phyloP scores from a whole-genome alignment of 257 asterid genomes.

The Solanum pinnatisectum region DNA sequence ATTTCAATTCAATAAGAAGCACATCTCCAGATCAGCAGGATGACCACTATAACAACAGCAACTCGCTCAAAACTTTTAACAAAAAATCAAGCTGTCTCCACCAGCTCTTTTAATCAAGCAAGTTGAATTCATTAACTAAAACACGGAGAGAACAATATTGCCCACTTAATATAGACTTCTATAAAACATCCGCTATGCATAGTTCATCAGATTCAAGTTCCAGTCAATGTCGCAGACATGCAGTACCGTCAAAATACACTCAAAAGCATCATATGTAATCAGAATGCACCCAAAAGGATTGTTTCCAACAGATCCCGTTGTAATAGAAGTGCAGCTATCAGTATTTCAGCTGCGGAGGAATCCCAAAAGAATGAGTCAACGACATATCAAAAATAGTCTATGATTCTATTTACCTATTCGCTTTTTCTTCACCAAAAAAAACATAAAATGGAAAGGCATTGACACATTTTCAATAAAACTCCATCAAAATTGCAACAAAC shows the following conservation, averaged over 20 bases:
- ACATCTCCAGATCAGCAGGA: conserved; percentile 3
- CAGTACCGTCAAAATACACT: neutral
- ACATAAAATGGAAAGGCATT: neutral
- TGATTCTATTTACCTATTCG: conserved; percentile 3
- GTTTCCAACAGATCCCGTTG: neutral
- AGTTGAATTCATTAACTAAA: neutral
- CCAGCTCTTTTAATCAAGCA: neutral
- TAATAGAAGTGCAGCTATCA: neutral
- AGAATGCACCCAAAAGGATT: neutral
- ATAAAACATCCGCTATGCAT: neutral
- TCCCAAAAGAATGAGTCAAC: conserved; percentile 11
- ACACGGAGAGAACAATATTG: neutral
- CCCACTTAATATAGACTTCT: neutral
- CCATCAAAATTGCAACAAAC: neutral
- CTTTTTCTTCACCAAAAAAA: conserved; percentile 11
- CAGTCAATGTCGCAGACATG: neutral
- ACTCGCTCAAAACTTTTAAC: neutral
- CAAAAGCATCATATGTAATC: neutral
- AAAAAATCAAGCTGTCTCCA: neutral
- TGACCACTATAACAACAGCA: neutral
- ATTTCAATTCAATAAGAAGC: conserved; percentile 4
- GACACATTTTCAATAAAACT: neutral
- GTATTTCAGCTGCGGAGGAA: conserved; percentile 5
- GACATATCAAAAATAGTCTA: conserved; percentile 18
- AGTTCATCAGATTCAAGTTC: neutral